Conservation (phyloP, 2,329 filamentous ascomycete genomes). For the Hymenoscyphus fructigenus region DNA sequence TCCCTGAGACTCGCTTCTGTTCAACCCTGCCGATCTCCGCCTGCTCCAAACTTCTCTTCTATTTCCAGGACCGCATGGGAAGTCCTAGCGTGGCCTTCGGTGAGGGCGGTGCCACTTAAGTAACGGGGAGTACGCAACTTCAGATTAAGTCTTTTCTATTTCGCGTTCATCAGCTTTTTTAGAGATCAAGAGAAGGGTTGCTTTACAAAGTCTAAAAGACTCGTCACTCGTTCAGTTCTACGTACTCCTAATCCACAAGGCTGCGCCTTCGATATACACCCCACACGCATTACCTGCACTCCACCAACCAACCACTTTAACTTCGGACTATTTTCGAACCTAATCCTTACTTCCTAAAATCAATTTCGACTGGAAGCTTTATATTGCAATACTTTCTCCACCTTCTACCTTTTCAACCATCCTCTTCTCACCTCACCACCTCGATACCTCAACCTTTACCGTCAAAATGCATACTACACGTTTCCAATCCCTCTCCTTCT, state of each 20-base stretch:
- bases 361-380: not conserved
- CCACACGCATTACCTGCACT: slow-evolving; percentile 5
- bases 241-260: slow-evolving; percentile 21
- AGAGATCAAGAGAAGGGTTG: not conserved
- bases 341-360: not conserved
- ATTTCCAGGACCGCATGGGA: slow-evolving; percentile 20
- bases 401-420: not conserved
- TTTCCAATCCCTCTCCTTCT: slow-evolving; percentile 45
- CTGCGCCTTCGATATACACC: slow-evolving; percentile 23
- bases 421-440: not conserved
- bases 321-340: slow-evolving; percentile 3
- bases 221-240: slow-evolving; percentile 33
- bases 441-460: slow-evolving; percentile 4
- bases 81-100: slow-evolving; percentile 17
- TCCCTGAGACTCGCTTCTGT: slow-evolving; percentile 3
- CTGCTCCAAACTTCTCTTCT: slow-evolving; percentile 19
- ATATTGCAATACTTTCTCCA: not conserved
- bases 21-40: slow-evolving; percentile 13
- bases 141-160: slow-evolving; percentile 18
- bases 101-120: slow-evolving; percentile 26
- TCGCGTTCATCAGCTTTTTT: not conserved
- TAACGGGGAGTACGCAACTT: slow-evolving; percentile 24
- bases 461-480: slow-evolving; percentile 34
- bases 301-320: slow-evolving; percentile 4
- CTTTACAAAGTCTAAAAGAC: slow-evolving; percentile 23